Evolutionary conservation across 1,284 basidiomycete species (phyloP), one percentile per base, ranked within the genome.

Genomic region (Moesziomyces parantarcticus): DNA sequence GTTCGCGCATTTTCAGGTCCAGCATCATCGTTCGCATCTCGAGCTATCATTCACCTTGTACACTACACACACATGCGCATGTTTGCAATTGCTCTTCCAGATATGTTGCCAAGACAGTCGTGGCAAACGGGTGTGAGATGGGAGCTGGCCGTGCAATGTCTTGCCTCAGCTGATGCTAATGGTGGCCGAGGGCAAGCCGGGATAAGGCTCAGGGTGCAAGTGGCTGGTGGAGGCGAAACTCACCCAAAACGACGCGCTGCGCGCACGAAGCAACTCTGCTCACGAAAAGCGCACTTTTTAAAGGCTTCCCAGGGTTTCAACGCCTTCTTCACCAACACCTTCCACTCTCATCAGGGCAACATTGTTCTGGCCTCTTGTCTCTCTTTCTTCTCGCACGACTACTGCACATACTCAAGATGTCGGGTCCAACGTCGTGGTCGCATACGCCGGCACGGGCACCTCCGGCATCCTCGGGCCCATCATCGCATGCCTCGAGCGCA

Each of bases 391-490:
- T 4, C 4, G 5, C 25, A 26, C n/a, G 25, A 26, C 5, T 8
- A 8, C 48, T 13, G 26, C 36, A 11, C 8, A 10, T n/a, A 13
- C 16, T 34, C 13, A 48, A n/a, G 26, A 65, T 60, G 64, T 60
- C 64, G 13, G 49, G 32, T 13, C 10, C 58, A 14, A 62, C 65
- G 3, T 61, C 65, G 20, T 68, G 58, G 58, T 62, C 65, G 3
- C 65, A 62, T 44, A 32, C 58, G 18, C 45, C 54, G 16, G 13
- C 53, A 7, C 47, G 52, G n/a, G 22, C 58, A 6, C 1, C 39
- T 10, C 23, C 50, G 23, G 4, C 57, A 0, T 36, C 50, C 9
- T 61, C 65, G 8, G 40, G 50, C 22, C 7, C 16, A 22, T 8
- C 36, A 5, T 51, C 50, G 39, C 42, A 18, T 18, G n/a, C 54